Conservation (phyloP, 352 stramenopile species). For the Globisporangium barbulae region DNA sequence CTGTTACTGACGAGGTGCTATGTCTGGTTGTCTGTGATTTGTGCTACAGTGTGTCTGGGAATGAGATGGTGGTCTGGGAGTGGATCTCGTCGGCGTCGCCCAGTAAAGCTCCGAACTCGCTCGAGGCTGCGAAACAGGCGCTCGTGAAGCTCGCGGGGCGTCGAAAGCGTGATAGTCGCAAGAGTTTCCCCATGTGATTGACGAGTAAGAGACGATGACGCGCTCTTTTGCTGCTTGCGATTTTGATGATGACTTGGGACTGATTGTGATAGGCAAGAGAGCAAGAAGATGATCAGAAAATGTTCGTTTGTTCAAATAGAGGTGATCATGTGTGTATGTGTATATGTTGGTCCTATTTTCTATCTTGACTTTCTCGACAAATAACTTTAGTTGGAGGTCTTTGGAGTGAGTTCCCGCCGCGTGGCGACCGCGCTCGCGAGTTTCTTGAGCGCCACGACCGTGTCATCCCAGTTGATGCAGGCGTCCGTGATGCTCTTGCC, state of each 20-base stretch:
- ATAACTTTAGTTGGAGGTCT: slow-evolving; percentile 1
- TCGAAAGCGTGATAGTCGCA: slow-evolving; percentile 14
- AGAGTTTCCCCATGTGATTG: slow-evolving; percentile 20
- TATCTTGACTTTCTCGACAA: slow-evolving; percentile 1
- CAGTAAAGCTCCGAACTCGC: slow-evolving; percentile 17
- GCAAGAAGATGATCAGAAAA: neutral
- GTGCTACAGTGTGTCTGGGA: slow-evolving; percentile 29
- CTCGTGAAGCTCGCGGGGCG: slow-evolving; percentile 11
- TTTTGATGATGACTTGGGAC: slow-evolving; percentile 2
- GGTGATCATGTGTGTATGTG: neutral
- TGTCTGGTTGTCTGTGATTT: slow-evolving; percentile 4
- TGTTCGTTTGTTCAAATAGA: neutral
- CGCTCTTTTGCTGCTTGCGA: neutral
- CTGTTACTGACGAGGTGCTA: slow-evolving; percentile 7
- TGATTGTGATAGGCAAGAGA: neutral
- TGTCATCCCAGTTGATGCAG: slow-evolving; percentile 85
- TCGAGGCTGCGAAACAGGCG: slow-evolving; percentile 10
- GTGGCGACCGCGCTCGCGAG: slow-evolving; percentile 52
- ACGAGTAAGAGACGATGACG: neutral
- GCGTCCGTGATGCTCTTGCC: slow-evolving; percentile 87
- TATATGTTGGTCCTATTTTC: neutral
- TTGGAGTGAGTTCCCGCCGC: slow-evolving; percentile 23
- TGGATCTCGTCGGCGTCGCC: slow-evolving; percentile 53
- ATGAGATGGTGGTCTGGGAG: slow-evolving; percentile 56
- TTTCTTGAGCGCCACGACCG: slow-evolving; percentile 53